Conservation (phyloP, 768 basidiomycete genomes). For the Steccherinum ochraceum region DNA sequence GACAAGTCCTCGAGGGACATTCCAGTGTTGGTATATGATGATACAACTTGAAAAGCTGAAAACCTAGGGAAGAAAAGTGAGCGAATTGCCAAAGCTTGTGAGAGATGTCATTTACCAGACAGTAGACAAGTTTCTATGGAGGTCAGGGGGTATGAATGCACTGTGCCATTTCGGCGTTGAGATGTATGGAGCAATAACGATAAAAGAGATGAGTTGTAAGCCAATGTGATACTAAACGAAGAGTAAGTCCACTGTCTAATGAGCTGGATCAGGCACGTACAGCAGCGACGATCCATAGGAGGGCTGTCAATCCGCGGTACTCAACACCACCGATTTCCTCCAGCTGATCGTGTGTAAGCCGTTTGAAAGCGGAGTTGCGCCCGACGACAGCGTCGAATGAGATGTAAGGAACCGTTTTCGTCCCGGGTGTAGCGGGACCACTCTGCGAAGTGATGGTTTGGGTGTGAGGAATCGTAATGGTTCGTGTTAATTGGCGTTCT, state of each 20-base stretch:
- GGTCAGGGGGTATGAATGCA: conserved; percentile 54
- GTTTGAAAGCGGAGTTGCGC: conserved; percentile 67
- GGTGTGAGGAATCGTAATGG: conserved; percentile 70
- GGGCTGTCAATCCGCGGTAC: conserved; percentile 73
- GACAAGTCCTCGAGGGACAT: conserved; percentile 83
- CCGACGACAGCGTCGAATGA: conserved; percentile 83
- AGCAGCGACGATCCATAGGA: conserved; percentile 73
- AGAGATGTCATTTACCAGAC: conserved; percentile 47
- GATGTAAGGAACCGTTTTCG: conserved; percentile 67
- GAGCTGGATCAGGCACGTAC: conserved; percentile 40
- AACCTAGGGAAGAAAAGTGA: conserved; percentile 47
- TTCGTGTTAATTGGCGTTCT: conserved; percentile 52
- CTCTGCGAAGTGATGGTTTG: conserved; percentile 49
- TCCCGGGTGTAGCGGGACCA: conserved; percentile 29
- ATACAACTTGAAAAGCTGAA: conserved; percentile 76
- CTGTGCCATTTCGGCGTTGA: conserved; percentile 49
- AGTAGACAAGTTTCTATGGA: conserved; percentile 48
- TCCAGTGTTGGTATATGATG: conserved; percentile 86
- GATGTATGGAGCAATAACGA: conserved; percentile 80
- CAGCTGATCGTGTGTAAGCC: conserved; percentile 71
- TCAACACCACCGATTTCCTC: conserved; percentile 95
- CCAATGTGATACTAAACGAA: conserved; percentile 67
- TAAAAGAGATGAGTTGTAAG: conserved; percentile 61
- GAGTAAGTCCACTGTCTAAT: conserved; percentile 2
- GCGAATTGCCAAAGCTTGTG: background rate